These are phyloP conservation scores for Setomelanomma holmii DNA, from an alignment of 2,329 filamentous ascomycete species.

Conservation along the genomic window DNA sequence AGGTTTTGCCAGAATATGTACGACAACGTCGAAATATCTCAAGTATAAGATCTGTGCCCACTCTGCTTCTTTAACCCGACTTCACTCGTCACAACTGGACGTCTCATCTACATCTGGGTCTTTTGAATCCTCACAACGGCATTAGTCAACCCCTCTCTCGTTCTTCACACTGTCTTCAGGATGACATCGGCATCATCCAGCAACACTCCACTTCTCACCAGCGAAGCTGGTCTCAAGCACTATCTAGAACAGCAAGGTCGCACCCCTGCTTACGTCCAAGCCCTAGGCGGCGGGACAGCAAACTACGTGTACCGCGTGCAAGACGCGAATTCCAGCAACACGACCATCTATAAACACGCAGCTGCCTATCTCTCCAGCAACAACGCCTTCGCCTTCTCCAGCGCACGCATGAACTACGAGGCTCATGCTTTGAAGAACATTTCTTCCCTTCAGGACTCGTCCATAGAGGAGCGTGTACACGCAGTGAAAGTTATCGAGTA, in stretches of 20 bases:
- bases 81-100: background rate
- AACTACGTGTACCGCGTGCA: conserved; percentile 47
- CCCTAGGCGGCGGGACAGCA: conserved; percentile 43
- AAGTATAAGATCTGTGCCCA: background rate
- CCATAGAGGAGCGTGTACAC: conserved; percentile 15
- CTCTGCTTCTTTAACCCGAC: background rate
- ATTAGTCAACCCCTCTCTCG: background rate
- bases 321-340: conserved; percentile 10
- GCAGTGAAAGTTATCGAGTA: conserved; percentile 32
- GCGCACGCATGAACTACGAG: conserved; percentile 46
- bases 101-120: background rate
- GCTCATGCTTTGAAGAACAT: conserved; percentile 30
- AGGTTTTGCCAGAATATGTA: background rate
- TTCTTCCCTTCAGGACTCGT: background rate
- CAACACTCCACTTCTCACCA: conserved; percentile 20
- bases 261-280: conserved; percentile 10
- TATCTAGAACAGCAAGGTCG: conserved; percentile 23
- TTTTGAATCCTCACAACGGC: background rate
- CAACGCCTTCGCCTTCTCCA: conserved; percentile 32
- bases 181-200: background rate
- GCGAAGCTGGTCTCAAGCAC: conserved; percentile 22
- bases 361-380: conserved; percentile 37
- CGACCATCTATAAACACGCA: conserved; percentile 46
- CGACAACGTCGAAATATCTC: background rate
- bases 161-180: background rate